These are phyloP conservation scores for Myochromella boudieri DNA, from an alignment of 768 basidiomycete genomes.

Conservation along the genomic window DNA sequence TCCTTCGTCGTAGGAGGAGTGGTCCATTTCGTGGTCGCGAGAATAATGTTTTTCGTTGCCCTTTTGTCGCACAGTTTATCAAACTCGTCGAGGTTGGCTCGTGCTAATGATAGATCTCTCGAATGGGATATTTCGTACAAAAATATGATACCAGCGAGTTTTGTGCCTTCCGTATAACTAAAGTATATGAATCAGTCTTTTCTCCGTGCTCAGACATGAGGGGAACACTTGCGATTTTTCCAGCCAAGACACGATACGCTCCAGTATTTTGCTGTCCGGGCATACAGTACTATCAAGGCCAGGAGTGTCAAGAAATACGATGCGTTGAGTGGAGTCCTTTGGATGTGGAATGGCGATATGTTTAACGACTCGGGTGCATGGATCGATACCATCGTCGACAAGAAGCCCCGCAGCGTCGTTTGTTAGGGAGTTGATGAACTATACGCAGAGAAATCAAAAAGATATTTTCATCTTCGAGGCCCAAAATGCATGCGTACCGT, in stretches of 20 bases:
- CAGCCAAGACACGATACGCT: slow-evolving; percentile 11
- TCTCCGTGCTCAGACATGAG: too few species aligned
- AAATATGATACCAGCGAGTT: slow-evolving; percentile 16
- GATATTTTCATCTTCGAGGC: too few species aligned
- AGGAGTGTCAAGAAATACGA: slow-evolving; percentile 15
- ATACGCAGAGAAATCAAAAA: neutral
- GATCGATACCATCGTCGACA: slow-evolving; percentile 13
- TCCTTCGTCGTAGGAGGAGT: slow-evolving; percentile 4
- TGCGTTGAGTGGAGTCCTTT: slow-evolving; percentile 8
- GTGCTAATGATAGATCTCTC: slow-evolving; percentile 6
- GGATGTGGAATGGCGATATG: slow-evolving; percentile 8
- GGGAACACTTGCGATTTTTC: slow-evolving; percentile 12
- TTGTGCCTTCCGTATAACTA: slow-evolving; percentile 11
- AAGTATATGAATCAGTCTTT: too few species aligned
- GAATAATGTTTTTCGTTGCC: slow-evolving; percentile 13
- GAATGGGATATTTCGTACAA: slow-evolving; percentile 15
- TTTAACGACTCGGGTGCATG: slow-evolving; percentile 11
- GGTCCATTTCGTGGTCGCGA: slow-evolving; percentile 17
- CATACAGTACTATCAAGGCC: slow-evolving; percentile 12
- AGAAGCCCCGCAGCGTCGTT: neutral
- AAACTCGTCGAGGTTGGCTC: slow-evolving; percentile 13
- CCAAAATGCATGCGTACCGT: slow-evolving; percentile 3
- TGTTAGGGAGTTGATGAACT: slow-evolving; percentile 15
- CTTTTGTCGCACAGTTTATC: slow-evolving; percentile 8
- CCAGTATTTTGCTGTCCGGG: slow-evolving; percentile 11